Conservation (phyloP, 1,284 basidiomycete genomes). For the Trametes versicolor region DNA sequence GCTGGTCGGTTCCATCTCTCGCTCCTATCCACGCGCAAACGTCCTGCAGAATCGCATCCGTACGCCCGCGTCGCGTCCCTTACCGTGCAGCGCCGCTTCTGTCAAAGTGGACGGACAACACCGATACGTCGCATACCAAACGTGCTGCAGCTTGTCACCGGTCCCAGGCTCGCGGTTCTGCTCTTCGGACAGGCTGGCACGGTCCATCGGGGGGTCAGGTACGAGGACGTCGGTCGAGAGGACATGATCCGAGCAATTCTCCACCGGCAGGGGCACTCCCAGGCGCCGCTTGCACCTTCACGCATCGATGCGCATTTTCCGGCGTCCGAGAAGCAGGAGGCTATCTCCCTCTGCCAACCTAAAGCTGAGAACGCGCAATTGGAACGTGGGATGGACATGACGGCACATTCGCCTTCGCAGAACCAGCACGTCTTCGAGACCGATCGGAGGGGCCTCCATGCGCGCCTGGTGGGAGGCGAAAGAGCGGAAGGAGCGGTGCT, state of each 20-base stretch:
- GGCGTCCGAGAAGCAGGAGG: slow-evolving; percentile 21
- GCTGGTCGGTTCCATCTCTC: slow-evolving; percentile 17
- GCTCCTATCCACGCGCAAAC: slow-evolving; percentile 13
- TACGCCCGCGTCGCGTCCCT: slow-evolving; percentile 18
- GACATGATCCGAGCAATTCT: slow-evolving; percentile 28
- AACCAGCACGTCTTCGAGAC: slow-evolving; percentile 4
- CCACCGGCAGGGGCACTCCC: slow-evolving; percentile 22
- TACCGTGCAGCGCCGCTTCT: slow-evolving; percentile 22
- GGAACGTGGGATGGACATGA: slow-evolving; percentile 26
- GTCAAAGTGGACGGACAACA: slow-evolving; percentile 22
- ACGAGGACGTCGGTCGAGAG: slow-evolving; percentile 20
- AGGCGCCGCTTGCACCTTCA: slow-evolving; percentile 7
- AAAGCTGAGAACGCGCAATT: slow-evolving; percentile 7
- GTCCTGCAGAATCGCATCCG: slow-evolving; percentile 6
- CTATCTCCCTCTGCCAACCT: slow-evolving; percentile 6
- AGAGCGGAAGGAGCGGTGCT: slow-evolving; percentile 27
- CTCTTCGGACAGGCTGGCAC: slow-evolving; percentile 3
- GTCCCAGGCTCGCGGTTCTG: slow-evolving; percentile 18
- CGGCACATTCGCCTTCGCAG: slow-evolving; percentile 5
- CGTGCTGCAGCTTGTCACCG: slow-evolving; percentile 16
- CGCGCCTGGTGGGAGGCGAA: slow-evolving; percentile 18
- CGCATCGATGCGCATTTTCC: slow-evolving; percentile 12
- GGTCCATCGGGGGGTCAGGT: slow-evolving; percentile 24
- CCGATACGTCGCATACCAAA: slow-evolving; percentile 13
- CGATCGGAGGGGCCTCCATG: slow-evolving; percentile 8